These are phyloP conservation scores for Cytospora mali DNA, from an alignment of 2,329 filamentous ascomycete genomes.

Conservation along the genomic window DNA sequence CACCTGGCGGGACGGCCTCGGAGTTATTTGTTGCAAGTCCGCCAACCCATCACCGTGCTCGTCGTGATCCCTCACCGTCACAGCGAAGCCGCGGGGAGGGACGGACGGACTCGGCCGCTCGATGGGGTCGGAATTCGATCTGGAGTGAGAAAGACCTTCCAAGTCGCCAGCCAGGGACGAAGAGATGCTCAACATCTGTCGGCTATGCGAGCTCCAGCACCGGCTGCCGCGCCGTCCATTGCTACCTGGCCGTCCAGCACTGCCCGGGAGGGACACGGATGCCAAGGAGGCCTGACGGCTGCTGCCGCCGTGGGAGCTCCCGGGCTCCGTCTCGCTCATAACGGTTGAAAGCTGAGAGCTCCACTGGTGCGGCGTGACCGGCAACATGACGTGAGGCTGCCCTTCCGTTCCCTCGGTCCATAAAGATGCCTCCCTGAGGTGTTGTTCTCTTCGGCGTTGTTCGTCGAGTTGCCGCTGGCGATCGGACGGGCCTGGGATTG, in stretches of 20 bases:
- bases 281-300: constrained; percentile 52
- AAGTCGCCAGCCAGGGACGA: constrained; percentile 53
- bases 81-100: constrained; percentile 38
- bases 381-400: constrained; percentile 44
- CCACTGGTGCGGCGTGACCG: constrained; percentile 60
- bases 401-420: constrained; percentile 31
- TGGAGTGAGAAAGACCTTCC: constrained; percentile 43
- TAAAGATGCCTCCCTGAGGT: constrained; percentile 19
- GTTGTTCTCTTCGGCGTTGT: constrained; percentile 26
- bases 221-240: constrained; percentile 50
- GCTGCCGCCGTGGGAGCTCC: constrained; percentile 49
- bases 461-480: constrained; percentile 28
- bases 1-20: constrained; percentile 56
- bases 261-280: constrained; percentile 34
- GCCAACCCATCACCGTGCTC: constrained; percentile 67
- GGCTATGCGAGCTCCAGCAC: constrained; percentile 52
- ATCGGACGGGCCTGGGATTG: constrained; percentile 23
- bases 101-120: constrained; percentile 52
- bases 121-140: constrained; percentile 49
- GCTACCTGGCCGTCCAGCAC: constrained; percentile 40
- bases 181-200: constrained; percentile 60
- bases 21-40: constrained; percentile 57
- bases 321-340: constrained; percentile 61
- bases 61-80: constrained; percentile 58
- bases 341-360: constrained; percentile 67